Evolutionary conservation across 345 rosid genomes (phyloP), one percentile per base, ranked within the genome.

Genomic region (Aquilaria malaccensis): DNA sequence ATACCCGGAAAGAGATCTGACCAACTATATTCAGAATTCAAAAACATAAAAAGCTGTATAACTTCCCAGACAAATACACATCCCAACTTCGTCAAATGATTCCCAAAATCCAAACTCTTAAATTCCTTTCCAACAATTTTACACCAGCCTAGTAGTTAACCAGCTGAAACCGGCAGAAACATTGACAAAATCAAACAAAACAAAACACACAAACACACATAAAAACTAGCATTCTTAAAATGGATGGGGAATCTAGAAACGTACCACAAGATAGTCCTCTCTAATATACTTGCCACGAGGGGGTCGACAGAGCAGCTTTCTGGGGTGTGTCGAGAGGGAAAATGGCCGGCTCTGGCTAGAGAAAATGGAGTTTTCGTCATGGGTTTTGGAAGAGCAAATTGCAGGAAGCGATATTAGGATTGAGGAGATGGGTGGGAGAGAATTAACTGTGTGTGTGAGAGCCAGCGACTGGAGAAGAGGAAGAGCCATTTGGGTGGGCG

Each of bases 261-360:
- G 9, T 79, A 89, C 98, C 91, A 93, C 97, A 63, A 85, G 89
- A 70, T 89, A 89, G 71, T 93, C 96, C 69, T 89, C 91, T 70
- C 86, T 76, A 53, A 89, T 76, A 64, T 76, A 61, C 77, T 93
- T 93, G 3, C 97, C 97, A 1, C 58, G 85, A 65, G 91, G 88
- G n/a, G 96, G 88, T 60, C 62, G 62, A 72, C 97, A 81, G 45
- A 84, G 85, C 71, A 84, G 69, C 88, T 72, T 89, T 70, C 80
- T 79, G 49, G 83, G 81, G 1, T 33, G 79, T 15, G 76, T 83
- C 56, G 84, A 77, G 50, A 82, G 79, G 7, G 84, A 73, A 58
- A 79, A 69, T 45, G 70, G 76, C 1, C 70, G 66, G 43, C 60
- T 68, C 9, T 53, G 70, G 49, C 75, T 57, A 9, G 81, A 74